Base-by-base conservation (phyloP, 2,329 filamentous ascomycete genomes). In the Claviceps pazoutovae region DNA sequence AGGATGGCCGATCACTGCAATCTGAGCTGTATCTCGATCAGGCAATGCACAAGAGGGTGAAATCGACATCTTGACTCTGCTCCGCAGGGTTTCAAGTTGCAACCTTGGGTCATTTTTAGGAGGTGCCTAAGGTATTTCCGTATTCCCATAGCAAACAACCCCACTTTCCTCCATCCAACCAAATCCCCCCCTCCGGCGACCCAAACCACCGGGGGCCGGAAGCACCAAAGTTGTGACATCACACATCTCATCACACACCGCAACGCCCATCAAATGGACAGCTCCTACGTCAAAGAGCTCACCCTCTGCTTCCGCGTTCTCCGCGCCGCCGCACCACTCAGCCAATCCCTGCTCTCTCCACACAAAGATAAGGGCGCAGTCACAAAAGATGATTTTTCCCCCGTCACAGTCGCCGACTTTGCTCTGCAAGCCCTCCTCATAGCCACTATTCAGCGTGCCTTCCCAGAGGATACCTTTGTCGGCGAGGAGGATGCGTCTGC, bases 321-420 rank as follows among this genome's bases (percentile, higher is more conserved):
- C 37, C 68, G 68, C 50, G 65, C 66, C 36, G 75, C 76, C 1
- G 69, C 75, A 11, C 66, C 64, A 46, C 62, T 80, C 53, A 77
- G 74, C 58, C 72, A 74, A 50, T 69, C 68, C 2, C 70, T 78
- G 43, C 66, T 78, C 45, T 62, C 68, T 1, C 61, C 67, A 2
- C 64, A 68, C 26, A 26, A 46, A 34, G 72, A 77, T 62, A 76
- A 76, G 58, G 74, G 72, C 51, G 67, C 69, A 23, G 62, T 78
- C 23, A 67, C 73, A 53, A 81, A 81, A 56, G 70, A 72, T 44
- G 76, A 79, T 59, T 64, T 78, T 38, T 76, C 72, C 51, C 76
- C 76, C 2, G 78, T 80, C 46, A 81, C 78, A 0, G 68, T 80
- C 19, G 78, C 74, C 60, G 78, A 81, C 61, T 80, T 80, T 56